Conservation (phyloP, 148 eudicot genomes). For the Cornus controversa region DNA sequence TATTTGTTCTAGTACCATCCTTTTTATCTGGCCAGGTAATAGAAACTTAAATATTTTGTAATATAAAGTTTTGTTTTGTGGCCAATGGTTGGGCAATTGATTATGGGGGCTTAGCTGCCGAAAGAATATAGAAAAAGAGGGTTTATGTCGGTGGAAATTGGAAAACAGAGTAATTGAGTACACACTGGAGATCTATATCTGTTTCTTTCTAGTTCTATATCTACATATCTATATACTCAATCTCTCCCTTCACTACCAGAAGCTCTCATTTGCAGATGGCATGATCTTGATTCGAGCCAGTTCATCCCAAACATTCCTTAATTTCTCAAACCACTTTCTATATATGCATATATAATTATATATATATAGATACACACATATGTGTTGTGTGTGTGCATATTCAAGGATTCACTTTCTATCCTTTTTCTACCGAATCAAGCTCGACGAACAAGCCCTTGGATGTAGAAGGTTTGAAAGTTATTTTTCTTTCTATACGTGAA, state of each 20-base stretch:
- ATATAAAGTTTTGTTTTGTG: background rate
- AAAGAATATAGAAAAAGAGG: background rate
- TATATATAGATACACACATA: background rate
- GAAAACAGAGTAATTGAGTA: slow-evolving; percentile 10
- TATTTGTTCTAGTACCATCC: too few species aligned
- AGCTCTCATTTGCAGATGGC: background rate
- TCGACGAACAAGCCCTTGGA: background rate
- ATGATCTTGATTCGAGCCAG: slow-evolving; percentile 9
- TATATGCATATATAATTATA: background rate
- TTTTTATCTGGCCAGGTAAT: background rate
- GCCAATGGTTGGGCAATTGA: background rate
- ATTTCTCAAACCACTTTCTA: background rate
- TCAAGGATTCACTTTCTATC: background rate
- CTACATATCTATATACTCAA: background rate
- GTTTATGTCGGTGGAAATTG: slow-evolving; percentile 14
- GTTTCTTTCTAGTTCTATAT: background rate
- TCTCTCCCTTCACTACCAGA: background rate
- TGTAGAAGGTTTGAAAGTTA: background rate
- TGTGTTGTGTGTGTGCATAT: too few species aligned
- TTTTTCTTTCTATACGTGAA: background rate
- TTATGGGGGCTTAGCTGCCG: background rate
- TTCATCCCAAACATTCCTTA: slow-evolving; percentile 2
- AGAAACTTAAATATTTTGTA: too few species aligned
- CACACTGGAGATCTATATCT: slow-evolving; percentile 4
- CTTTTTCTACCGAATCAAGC: slow-evolving; percentile 6